Evolutionary conservation across 208 protist genomes (phyloP).

Genomic region (Tritrichomonas musculus): DNA sequence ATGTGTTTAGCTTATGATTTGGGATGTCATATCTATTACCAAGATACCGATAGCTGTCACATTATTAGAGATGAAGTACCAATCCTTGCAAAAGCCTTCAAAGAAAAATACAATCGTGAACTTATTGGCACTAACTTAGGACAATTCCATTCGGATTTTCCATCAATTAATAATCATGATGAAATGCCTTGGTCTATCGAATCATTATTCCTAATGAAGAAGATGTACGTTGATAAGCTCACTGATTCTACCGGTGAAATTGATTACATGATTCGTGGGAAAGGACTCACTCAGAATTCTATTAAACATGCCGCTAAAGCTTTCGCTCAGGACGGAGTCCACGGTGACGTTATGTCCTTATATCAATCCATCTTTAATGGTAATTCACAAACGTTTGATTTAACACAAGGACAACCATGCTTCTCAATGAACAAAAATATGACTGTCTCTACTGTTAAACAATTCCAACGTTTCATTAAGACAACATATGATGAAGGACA

Average conservation of each 20-base stretch:
- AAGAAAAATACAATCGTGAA: background rate
- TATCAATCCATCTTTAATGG: too few relatives aligned
- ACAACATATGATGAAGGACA: too few relatives aligned
- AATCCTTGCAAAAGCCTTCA: background rate
- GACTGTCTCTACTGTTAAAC: too few relatives aligned
- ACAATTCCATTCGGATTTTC: background rate
- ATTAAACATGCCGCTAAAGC: too few relatives aligned
- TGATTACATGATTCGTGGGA: background rate
- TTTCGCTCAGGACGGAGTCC: too few relatives aligned
- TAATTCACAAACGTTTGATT: too few relatives aligned
- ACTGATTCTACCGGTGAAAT: background rate
- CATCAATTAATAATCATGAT: background rate
- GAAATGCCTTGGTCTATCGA: background rate
- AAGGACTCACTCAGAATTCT: background rate
- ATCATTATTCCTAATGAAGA: background rate
- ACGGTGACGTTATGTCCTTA: too few relatives aligned
- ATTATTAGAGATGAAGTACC: background rate
- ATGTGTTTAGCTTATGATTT: slow-evolving; percentile 31
- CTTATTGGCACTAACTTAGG: background rate
- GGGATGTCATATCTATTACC: background rate
- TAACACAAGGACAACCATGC: too few relatives aligned
- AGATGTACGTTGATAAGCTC: background rate
- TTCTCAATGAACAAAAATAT: too few relatives aligned
- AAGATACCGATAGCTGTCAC: background rate
- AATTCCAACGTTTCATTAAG: too few relatives aligned